These are phyloP conservation scores for Gentiana macrophylla DNA, from an alignment of 257 asterid species.

Conservation along the genomic window DNA sequence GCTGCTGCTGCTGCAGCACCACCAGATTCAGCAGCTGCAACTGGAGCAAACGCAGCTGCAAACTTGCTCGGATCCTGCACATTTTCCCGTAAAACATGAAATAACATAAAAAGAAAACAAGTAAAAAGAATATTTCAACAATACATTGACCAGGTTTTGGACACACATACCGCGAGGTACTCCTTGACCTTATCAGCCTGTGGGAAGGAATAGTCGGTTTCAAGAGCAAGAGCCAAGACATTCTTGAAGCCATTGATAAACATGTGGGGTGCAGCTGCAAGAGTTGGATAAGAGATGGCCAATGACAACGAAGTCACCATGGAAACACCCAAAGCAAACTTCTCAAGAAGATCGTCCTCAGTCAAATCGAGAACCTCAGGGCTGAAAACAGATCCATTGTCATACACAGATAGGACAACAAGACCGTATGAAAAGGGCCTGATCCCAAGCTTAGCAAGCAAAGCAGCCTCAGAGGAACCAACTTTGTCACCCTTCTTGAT, in stretches of 20 bases:
- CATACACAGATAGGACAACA: constrained; percentile 52
- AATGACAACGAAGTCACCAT: constrained; percentile 60
- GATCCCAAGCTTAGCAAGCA: constrained; percentile 84
- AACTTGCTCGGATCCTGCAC: constrained; percentile 79
- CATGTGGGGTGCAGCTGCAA: constrained; percentile 94
- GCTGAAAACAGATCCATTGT: constrained; percentile 83
- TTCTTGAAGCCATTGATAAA: constrained; percentile 78
- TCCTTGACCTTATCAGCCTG: constrained; percentile 85
- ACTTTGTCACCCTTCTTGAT: constrained; percentile 96
- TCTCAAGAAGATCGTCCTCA: constrained; percentile 74
- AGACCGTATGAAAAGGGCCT: constrained; percentile 95
- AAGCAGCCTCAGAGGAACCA: constrained; percentile 93
- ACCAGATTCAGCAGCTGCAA: constrained; percentile 27
- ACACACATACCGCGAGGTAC: constrained; percentile 48
- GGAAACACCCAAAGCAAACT: constrained; percentile 73
- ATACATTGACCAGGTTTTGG: too few species aligned
- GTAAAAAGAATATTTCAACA: not conserved
- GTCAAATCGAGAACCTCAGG: constrained; percentile 82
- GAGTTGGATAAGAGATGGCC: constrained; percentile 73
- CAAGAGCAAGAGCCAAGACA: constrained; percentile 58
- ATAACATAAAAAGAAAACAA: too few species aligned
- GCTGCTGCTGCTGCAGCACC: constrained; percentile 15
- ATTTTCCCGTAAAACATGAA: not conserved
- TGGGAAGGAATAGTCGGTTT: constrained; percentile 76
- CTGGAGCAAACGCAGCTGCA: constrained; percentile 53